Base-by-base conservation (phyloP, 805 yeast species). In the Nematodospora valgi region DNA sequence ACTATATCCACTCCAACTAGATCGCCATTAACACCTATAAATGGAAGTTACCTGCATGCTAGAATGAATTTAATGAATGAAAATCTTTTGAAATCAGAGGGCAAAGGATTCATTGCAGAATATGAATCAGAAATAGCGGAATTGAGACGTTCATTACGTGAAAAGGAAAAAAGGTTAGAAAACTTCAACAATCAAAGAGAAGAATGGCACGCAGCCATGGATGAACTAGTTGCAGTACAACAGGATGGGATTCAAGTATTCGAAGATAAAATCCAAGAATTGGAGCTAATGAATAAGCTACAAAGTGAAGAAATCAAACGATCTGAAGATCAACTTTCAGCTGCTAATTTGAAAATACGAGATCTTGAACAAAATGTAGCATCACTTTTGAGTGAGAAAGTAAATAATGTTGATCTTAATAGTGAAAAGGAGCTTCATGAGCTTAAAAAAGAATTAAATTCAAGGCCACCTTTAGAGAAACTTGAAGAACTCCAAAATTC, bases 141-240 rank as follows among this genome's bases (percentile, higher is more conserved):
- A 25, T 27, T 38, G 10, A 29, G 30, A 16, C 12, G 38, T 6
- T 11, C 26, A 5, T 17, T 38, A 6, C 27, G 24, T 11, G 41
- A 38, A 4, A 68, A 62, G 34, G 85, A 80, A 28, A 58, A 57
- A 15, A 70, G 68, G 41, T 51, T 77, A 34, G 46, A 49, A n/a
- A 68, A 64, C 35, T 69, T 72, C 28, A 82, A 77, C 33, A 47
- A 54, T 11, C 82, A 80, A 29, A 61, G 82, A 19, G 72, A 69
- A 30, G 84, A 80, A 48, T 63, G 82, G 59, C 53, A 81, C 30
- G 76, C 72, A 32, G 78, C 76, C 12, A 66, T 80, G 32, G 80
- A 74, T 39, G 58, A 75, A 28, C 64, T 80, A 52, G 74, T 76
- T 28, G 52, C 59, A 21, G 76, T 78, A 27, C 77, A 78, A 23